These are phyloP conservation scores for Candida easanensis DNA, from an alignment of 805 yeast species.

Conservation along the genomic window DNA sequence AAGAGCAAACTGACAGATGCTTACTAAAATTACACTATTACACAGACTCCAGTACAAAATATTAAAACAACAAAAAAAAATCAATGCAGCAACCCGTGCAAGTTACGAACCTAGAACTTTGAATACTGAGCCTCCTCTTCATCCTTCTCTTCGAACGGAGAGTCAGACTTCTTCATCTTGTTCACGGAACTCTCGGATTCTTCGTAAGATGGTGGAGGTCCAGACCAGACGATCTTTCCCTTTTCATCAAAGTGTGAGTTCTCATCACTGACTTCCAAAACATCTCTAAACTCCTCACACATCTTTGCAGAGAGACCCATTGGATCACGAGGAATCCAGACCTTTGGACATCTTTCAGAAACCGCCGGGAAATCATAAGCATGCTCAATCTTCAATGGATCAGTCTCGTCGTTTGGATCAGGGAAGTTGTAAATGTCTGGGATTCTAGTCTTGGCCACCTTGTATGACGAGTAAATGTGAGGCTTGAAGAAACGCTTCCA, in stretches of 20 bases:
- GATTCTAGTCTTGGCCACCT: constrained; percentile 44
- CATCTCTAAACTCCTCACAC: constrained; percentile 51
- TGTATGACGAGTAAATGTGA: constrained; percentile 47
- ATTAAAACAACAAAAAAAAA: too few relatives aligned
- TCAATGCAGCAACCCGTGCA: too few relatives aligned
- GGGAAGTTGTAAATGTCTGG: constrained; percentile 60
- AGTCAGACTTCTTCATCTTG: background rate
- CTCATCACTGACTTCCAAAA: constrained; percentile 64
- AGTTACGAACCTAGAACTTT: background rate
- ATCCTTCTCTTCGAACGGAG: background rate
- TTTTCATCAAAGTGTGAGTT: constrained; percentile 57
- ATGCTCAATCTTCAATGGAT: constrained; percentile 41
- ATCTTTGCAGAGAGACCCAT: constrained; percentile 72
- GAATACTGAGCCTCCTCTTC: background rate
- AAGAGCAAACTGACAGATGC: too few relatives aligned
- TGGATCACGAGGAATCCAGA: constrained; percentile 92
- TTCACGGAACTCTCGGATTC: constrained; percentile 8
- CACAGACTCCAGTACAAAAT: too few relatives aligned
- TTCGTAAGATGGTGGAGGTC: constrained; percentile 46
- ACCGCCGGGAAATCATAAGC: constrained; percentile 82
- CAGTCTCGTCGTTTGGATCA: constrained; percentile 38
- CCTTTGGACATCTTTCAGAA: constrained; percentile 61
- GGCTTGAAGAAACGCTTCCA: constrained; percentile 55
- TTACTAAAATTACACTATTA: too few relatives aligned
- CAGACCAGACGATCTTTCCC: constrained; percentile 46